Evolutionary conservation across 192 early-diverging fungal genomes (phyloP), one percentile per base, ranked within the genome.

Genomic region (Rhizoclosmatium globosum): DNA sequence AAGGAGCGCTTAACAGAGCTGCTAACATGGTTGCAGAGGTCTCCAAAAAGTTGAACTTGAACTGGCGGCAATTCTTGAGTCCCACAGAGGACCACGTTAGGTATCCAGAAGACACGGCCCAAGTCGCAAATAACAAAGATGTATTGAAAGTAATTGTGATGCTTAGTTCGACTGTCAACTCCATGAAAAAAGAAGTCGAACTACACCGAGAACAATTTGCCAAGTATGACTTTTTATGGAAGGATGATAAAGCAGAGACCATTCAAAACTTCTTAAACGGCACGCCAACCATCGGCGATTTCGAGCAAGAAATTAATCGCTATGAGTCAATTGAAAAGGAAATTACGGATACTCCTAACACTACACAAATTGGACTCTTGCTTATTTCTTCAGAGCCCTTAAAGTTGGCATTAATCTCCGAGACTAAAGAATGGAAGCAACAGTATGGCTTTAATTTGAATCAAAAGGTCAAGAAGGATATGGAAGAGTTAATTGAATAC

Each of bases 391-490:
- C 87, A 2, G 90, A 91, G 76, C 90, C 90, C 15, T 73, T 91
- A 3, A 91, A 91, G 78, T 77, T 91, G n/a, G 89, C 90, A 2
- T 77, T 91, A 19, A 65, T 87, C 13, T 85, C 87, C 9, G 90
- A 91, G 78, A 91, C 90, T 17, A 90, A 91, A 79, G 89, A 91
- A 31, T 91, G 90, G 90, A 91, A 91, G 82, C 90, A 91, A 64
- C 88, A 90, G 65, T 91, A 89, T 73, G 90, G 90, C 3, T 69
- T 90, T 21, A 91, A 91, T 79, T 76, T 91, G 15, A 91, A 91
- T 76, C 75, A 81, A 41, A 91, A 91, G 74, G 90, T 91, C 66
- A 91, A 91, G 73, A 84, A 76, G 60, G 90, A 91, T 65, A 91
- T 91, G 90, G 89, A 91, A 81, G 81, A 86, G 77, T 81, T 91